phyloP scores from a whole-genome alignment of 306 rosid genomes.

The Lupinus albus region DNA sequence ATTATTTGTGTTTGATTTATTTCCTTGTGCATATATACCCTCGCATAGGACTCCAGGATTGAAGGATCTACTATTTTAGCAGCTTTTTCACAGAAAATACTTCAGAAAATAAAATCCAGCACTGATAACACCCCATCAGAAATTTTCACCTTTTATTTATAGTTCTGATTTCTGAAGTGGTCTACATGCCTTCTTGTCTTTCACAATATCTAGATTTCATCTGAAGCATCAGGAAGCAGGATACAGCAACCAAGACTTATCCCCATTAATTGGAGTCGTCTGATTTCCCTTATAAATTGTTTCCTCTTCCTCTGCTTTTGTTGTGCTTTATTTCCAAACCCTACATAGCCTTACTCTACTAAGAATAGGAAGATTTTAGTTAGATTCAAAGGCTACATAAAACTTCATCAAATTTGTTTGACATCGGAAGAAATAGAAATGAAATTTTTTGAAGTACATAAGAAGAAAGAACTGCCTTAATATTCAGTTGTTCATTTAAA shows the following conservation, averaged over 20 bases:
- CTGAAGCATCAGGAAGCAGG: too few relatives aligned
- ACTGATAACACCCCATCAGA: neutral
- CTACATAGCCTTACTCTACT: neutral
- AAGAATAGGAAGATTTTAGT: neutral
- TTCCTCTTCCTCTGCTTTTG: neutral
- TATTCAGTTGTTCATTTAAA: slow-evolving; percentile 12
- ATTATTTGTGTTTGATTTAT: neutral
- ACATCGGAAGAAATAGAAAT: neutral
- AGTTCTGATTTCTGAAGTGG: neutral
- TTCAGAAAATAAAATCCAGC: neutral
- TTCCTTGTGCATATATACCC: neutral
- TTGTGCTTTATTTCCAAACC: neutral
- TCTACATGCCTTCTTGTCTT: neutral
- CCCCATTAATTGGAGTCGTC: too few relatives aligned
- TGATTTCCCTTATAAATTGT: neutral
- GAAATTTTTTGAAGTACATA: neutral
- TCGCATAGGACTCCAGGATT: neutral
- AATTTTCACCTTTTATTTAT: slow-evolving; percentile 20
- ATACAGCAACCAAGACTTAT: too few relatives aligned
- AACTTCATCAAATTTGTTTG: neutral
- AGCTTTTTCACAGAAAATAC: neutral
- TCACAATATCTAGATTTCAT: neutral
- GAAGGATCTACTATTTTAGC: neutral
- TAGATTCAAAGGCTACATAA: neutral
- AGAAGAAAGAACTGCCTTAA: neutral